These are phyloP conservation scores for Phytophthora multivora DNA, from an alignment of 352 stramenopile species.

Conservation along the genomic window DNA sequence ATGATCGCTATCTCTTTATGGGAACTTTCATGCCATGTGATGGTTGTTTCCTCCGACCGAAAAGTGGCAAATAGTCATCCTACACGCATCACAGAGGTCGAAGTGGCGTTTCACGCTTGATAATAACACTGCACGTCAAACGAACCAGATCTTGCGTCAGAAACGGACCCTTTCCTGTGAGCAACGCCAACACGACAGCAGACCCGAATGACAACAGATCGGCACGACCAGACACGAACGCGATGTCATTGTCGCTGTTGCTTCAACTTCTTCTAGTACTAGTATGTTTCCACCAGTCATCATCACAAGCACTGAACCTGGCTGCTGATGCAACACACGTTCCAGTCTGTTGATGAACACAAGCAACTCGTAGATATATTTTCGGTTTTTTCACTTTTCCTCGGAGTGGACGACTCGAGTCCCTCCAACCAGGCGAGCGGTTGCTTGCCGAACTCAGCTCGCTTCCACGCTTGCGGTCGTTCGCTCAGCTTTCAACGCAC, in stretches of 20 bases:
- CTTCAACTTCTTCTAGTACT: too few species aligned
- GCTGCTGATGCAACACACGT: not conserved
- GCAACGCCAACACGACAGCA: too few species aligned
- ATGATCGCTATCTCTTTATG: too few species aligned
- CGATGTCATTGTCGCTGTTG: too few species aligned
- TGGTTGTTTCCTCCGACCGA: too few species aligned
- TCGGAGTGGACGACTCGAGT: not conserved
- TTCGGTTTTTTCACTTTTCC: constrained; percentile 15
- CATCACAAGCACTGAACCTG: too few species aligned
- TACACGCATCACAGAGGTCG: too few species aligned
- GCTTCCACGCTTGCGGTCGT: constrained; percentile 24
- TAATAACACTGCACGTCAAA: not conserved
- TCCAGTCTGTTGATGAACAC: not conserved
- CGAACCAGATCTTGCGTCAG: constrained; percentile 1
- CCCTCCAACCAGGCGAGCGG: not conserved
- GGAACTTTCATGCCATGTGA: too few species aligned
- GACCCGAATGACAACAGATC: too few species aligned
- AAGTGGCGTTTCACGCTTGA: not conserved
- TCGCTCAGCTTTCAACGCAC: constrained; percentile 20
- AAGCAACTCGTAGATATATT: constrained; percentile 31
- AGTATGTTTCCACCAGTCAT: too few species aligned
- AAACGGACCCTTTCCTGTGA: not conserved
- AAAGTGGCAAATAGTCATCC: too few species aligned
- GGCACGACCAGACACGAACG: too few species aligned
- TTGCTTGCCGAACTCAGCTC: constrained; percentile 22